A percentile compares a stretch with the other conserved stretches of the same genome.
Conservation (phyloP, 805 yeast genomes). For the Kluyveromyces starmeri region DNA sequence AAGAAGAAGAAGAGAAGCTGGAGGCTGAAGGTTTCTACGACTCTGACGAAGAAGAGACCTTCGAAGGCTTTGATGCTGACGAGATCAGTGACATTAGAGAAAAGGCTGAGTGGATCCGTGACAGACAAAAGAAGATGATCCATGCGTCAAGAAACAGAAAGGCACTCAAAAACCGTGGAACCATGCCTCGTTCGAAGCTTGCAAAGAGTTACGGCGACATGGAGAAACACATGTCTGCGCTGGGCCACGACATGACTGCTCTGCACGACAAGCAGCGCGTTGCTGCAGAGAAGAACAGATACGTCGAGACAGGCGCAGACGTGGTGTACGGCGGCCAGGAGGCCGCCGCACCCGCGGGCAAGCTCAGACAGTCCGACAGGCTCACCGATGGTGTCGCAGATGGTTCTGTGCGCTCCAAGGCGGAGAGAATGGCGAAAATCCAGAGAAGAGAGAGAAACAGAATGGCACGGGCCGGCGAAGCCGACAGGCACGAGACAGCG, state of each 20-base stretch:
- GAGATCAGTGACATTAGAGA: constrained; percentile 62
- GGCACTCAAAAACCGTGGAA: constrained; percentile 74
- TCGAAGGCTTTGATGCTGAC: constrained; percentile 60
- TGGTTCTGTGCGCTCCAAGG: constrained; percentile 71
- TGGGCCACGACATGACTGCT: constrained; percentile 78
- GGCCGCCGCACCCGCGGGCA: constrained; percentile 32
- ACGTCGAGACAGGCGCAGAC: constrained; percentile 64
- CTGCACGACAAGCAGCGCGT: constrained; percentile 45
- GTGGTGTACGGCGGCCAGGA: constrained; percentile 50
- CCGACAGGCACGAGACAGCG: constrained; percentile 83
- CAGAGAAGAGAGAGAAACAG: constrained; percentile 93
- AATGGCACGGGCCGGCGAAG: constrained; percentile 89
- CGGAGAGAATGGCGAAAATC: constrained; percentile 78
- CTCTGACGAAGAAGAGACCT: constrained; percentile 62
- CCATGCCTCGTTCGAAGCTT: constrained; percentile 84
- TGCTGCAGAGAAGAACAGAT: constrained; percentile 32
- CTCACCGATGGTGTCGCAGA: constrained; percentile 80
- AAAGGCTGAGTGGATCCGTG: constrained; percentile 93
- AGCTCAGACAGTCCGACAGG: constrained; percentile 60
- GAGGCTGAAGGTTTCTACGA: constrained; percentile 94
- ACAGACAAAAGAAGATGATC: constrained; percentile 90
- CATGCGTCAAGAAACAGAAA: constrained; percentile 81
- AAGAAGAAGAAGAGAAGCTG: constrained; percentile 92
- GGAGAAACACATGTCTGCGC: constrained; percentile 81
- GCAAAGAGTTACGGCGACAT: constrained; percentile 65